These are phyloP conservation scores for Malus orientalis DNA, from an alignment of 306 rosid genomes.

Conservation along the genomic window DNA sequence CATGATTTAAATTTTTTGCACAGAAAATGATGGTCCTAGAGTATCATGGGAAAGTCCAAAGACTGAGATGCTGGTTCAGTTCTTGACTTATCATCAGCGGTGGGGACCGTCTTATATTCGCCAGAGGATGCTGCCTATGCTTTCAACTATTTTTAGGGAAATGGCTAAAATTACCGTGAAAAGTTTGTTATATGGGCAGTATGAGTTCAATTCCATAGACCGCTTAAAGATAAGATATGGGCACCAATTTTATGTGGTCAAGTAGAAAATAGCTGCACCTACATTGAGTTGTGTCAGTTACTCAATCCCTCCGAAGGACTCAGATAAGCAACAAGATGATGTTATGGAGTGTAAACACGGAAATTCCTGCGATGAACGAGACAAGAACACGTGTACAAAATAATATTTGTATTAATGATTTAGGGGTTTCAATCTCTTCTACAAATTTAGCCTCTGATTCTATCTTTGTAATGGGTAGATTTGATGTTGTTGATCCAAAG, in stretches of 20 bases:
- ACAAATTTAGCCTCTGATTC: too few species aligned
- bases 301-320: constrained; percentile 24
- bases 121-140: constrained; percentile 60
- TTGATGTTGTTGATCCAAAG: too few species aligned
- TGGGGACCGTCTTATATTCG: constrained; percentile 78
- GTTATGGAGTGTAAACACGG: not conserved
- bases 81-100: constrained; percentile 55
- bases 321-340: constrained; percentile 38
- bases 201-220: constrained; percentile 55
- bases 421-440: too few species aligned
- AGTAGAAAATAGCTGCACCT: constrained; percentile 46
- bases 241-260: constrained; percentile 55
- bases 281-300: not conserved
- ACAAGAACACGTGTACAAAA: too few species aligned
- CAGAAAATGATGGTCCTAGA: constrained; percentile 49
- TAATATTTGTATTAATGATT: too few species aligned
- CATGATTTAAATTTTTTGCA: not conserved
- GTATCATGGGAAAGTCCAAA: constrained; percentile 56
- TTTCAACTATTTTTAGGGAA: constrained; percentile 77
- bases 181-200: constrained; percentile 53
- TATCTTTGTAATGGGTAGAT: too few species aligned
- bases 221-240: constrained; percentile 69
- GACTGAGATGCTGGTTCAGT: constrained; percentile 52
- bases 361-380: too few species aligned
- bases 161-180: constrained; percentile 25